Conservation (phyloP, 2,329 filamentous ascomycete genomes). For the Venturia pyrina region DNA sequence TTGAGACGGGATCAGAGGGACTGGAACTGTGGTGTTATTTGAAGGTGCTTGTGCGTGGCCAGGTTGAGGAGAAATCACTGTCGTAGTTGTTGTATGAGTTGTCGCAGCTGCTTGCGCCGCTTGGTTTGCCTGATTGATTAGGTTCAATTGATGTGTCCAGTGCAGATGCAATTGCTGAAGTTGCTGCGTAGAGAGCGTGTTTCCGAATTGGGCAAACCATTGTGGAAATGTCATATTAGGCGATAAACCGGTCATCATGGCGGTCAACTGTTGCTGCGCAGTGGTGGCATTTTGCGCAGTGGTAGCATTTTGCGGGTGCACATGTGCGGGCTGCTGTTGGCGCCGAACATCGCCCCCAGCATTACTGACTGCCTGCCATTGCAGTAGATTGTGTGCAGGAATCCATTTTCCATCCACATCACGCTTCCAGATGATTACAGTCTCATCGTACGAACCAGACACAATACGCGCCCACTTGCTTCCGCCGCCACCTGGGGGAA, state of each 20-base stretch:
- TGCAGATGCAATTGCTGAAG: slow-evolving; percentile 8
- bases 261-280: not conserved
- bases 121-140: not conserved
- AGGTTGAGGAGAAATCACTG: not conserved
- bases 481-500: slow-evolving; percentile 84
- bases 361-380: slow-evolving; percentile 53
- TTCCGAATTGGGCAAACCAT: not conserved
- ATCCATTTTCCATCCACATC: slow-evolving; percentile 80
- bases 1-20: slow-evolving; percentile 17
- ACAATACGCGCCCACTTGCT: slow-evolving; percentile 89
- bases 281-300: not conserved
- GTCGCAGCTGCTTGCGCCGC: not conserved
- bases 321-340: not conserved
- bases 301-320: not conserved
- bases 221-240: slow-evolving; percentile 7
- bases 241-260: not conserved
- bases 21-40: slow-evolving; percentile 36
- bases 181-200: not conserved
- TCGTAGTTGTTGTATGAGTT: not conserved
- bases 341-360: slow-evolving; percentile 30
- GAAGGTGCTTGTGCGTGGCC: slow-evolving; percentile 9
- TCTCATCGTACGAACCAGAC: slow-evolving; percentile 92
- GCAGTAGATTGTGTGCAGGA: slow-evolving; percentile 61
- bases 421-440: slow-evolving; percentile 88
- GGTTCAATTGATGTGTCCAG: slow-evolving; percentile 14